Conservation (phyloP, 2,329 filamentous ascomycete genomes). For the Alternaria longipes region DNA sequence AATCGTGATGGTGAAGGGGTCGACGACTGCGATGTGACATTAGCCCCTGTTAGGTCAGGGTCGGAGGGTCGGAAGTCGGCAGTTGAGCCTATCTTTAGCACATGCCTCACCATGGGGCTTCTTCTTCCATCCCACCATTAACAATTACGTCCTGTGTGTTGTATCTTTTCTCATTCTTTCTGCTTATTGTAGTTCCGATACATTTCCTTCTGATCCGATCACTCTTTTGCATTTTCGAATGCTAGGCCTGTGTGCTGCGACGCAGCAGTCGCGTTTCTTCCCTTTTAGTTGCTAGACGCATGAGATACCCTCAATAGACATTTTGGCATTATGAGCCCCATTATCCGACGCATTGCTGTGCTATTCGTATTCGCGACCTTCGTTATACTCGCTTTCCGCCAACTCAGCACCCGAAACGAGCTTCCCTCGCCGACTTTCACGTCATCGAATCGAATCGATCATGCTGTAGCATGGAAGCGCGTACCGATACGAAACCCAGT, state of each 20-base stretch:
- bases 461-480: constrained; percentile 47
- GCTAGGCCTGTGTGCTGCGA: neutral
- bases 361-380: constrained; percentile 39
- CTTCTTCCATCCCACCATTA: constrained; percentile 5
- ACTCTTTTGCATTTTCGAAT: constrained; percentile 5
- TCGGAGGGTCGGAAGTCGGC: constrained; percentile 11
- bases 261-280: neutral
- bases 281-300: neutral
- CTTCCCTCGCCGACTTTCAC: constrained; percentile 33
- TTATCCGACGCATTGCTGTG: constrained; percentile 42
- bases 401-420: constrained; percentile 31
- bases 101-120: constrained; percentile 13
- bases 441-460: constrained; percentile 37
- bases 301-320: constrained; percentile 11
- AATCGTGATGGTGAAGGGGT: neutral
- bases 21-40: constrained; percentile 10
- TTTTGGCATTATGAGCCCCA: constrained; percentile 34
- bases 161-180: neutral
- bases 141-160: constrained; percentile 2
- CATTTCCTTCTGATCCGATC: neutral
- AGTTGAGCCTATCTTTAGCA: constrained; percentile 9
- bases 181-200: neutral
- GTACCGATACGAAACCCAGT: constrained; percentile 45
- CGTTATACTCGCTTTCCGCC: constrained; percentile 43
- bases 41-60: constrained; percentile 14